Evolutionary conservation across 495 filamentous ascomycete species (phyloP).

Genomic region (Talaromyces stipitatus): DNA sequence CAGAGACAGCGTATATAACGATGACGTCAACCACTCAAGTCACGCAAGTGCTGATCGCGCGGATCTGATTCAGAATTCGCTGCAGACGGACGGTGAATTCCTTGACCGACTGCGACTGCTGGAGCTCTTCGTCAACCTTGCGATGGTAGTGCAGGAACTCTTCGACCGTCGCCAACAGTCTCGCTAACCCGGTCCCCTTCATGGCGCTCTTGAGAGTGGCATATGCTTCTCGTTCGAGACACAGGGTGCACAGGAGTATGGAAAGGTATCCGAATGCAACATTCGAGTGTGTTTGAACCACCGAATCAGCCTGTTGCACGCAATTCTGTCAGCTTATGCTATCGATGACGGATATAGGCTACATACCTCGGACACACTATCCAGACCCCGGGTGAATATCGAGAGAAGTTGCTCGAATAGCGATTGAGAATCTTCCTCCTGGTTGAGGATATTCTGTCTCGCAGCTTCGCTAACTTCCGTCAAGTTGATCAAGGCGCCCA

Average conservation of each 20-base stretch:
- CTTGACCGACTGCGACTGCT: conserved; percentile 23
- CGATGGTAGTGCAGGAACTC: conserved; percentile 78
- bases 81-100: conserved; percentile 56
- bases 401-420: conserved; percentile 36
- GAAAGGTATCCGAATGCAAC: conserved; percentile 89
- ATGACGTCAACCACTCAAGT: neutral
- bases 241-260: conserved; percentile 74
- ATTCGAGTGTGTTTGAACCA: conserved; percentile 75
- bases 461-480: conserved; percentile 63
- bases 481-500: conserved; percentile 86
- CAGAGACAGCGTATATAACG: neutral
- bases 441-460: conserved; percentile 28
- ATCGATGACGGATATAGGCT: neutral
- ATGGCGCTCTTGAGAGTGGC: conserved; percentile 43
- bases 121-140: conserved; percentile 53
- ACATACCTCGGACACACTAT: conserved; percentile 41
- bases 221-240: conserved; percentile 48
- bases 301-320: conserved; percentile 63
- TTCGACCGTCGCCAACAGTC: conserved; percentile 68
- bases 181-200: conserved; percentile 49
- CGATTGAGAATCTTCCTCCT: conserved; percentile 12
- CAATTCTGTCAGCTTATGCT: conserved; percentile 4
- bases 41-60: conserved; percentile 7
- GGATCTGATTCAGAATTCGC: conserved; percentile 30
- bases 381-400: conserved; percentile 30